Evolutionary conservation across 2,329 filamentous ascomycete species (phyloP), one percentile per base, ranked within the genome.

Genomic region (Domatiomyces globalis): DNA sequence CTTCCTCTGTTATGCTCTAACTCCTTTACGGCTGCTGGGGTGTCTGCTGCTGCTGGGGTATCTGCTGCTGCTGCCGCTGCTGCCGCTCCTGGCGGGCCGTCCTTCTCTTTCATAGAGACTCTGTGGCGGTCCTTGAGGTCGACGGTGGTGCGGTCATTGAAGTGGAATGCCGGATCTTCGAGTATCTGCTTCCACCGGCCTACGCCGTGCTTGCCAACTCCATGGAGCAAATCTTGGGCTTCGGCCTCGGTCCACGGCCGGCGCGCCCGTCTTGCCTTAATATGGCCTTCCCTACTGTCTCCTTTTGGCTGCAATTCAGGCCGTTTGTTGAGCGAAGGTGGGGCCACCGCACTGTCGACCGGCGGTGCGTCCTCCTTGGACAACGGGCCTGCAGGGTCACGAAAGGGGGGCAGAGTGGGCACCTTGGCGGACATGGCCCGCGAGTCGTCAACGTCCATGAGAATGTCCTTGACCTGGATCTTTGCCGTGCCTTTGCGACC

Each of bases 171-270:
- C 15, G 73, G 63, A 56, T 77, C 74, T 2, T 75, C 69, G 22
- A 81, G 62, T 17, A 83, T 82, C 56, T 74, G 74, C 51, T 79
- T 82, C 80, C 80, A 83, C 55, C 73, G 80, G 2, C 80, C 80
- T 54, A 81, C 77, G 1, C 79, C 80, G 58, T 77, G 80, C 55
- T 72, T 75, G 39, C 74, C 71, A 7, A 81, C 79, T 0, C 80
- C 80, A 51, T 72, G 68, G 10, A 82, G 66, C 22, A 83, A 63
- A 56, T 76, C 70, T 25, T 69, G 70, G 0, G 79, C 82, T 63
- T 83, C 80, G 55, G 78, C 68, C n/a, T 80, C 74, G 1, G 75
- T 75, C 80, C 80, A 83, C 57, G 66, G 71, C 51, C 68, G 64
- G 12, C 71, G 51, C 55, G 73, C 76, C 50, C 76, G 79, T 45